phyloP scores from a whole-genome alignment of 1,139 yeast species.

The Debaryomycetaceae sp. region DNA sequence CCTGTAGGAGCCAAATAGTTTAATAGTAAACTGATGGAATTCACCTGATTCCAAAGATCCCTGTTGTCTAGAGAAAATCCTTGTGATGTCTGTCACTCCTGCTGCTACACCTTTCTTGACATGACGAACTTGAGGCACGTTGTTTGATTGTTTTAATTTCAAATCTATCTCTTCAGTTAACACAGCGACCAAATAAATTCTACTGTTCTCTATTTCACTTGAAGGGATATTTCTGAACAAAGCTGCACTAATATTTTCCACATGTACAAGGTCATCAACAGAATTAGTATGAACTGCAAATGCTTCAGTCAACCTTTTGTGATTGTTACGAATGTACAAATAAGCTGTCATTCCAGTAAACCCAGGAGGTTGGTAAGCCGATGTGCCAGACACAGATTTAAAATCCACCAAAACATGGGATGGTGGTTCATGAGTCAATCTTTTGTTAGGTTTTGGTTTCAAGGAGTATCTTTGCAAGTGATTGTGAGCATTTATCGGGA shows the following conservation, averaged over 20 bases:
- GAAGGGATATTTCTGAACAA: slow-evolving; percentile 76
- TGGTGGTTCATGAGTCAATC: slow-evolving; percentile 54
- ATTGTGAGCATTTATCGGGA: slow-evolving; percentile 52
- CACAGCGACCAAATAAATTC: slow-evolving; percentile 66
- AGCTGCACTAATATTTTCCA: slow-evolving; percentile 74
- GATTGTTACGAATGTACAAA: slow-evolving; percentile 65
- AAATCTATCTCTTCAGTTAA: slow-evolving; percentile 58
- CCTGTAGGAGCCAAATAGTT: slow-evolving; percentile 68
- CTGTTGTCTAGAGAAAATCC: slow-evolving; percentile 66
- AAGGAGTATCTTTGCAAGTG: slow-evolving; percentile 31
- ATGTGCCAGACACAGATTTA: slow-evolving; percentile 64
- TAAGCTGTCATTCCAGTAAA: slow-evolving; percentile 71
- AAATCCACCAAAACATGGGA: slow-evolving; percentile 81
- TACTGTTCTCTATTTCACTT: slow-evolving; percentile 58
- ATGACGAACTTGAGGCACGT: slow-evolving; percentile 30
- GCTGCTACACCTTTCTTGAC: slow-evolving; percentile 83
- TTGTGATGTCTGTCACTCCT: slow-evolving; percentile 82
- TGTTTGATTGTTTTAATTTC: slow-evolving; percentile 20
- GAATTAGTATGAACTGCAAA: slow-evolving; percentile 65
- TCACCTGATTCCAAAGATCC: slow-evolving; percentile 61
- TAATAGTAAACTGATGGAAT: slow-evolving; percentile 68
- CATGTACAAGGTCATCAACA: slow-evolving; percentile 56
- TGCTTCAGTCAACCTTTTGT: slow-evolving; percentile 72
- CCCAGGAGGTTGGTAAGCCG: slow-evolving; percentile 62
- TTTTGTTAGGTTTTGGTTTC: slow-evolving; percentile 43